Percentiles rank a stretch among this genome's conserved stretches.
Evolutionary conservation across 805 yeast genomes (phyloP).

Genomic region (Metschnikowia colocasiae): DNA sequence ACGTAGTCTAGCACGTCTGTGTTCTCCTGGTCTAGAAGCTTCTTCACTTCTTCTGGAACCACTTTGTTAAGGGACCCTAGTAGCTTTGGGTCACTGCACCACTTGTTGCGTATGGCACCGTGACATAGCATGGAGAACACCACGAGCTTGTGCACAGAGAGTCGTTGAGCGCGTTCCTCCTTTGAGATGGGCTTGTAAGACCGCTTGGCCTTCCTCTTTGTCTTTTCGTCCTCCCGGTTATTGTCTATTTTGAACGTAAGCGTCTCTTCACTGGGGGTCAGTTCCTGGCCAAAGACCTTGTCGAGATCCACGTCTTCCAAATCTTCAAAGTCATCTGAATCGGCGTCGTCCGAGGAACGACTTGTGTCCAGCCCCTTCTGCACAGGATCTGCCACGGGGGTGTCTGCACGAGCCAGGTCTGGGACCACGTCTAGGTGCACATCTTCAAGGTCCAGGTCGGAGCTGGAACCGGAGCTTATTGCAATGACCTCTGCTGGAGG

Average conservation of each 20-base stretch:
- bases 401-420: conserved; percentile 15
- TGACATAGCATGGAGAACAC: conserved; percentile 60
- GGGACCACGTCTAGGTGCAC: conserved; percentile 20
- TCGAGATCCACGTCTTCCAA: conserved; percentile 31
- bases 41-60: conserved; percentile 46
- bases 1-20: conserved; percentile 28
- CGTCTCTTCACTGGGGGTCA: conserved; percentile 7
- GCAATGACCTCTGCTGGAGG: conserved; percentile 7
- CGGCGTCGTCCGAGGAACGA: conserved; percentile 6
- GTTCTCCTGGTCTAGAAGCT: conserved; percentile 36
- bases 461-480: conserved; percentile 6
- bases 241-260: conserved; percentile 16
- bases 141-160: conserved; percentile 54
- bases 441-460: conserved; percentile 16
- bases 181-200: conserved; percentile 39
- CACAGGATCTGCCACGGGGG: not conserved
- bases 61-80: conserved; percentile 38
- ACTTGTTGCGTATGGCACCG: conserved; percentile 63
- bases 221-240: conserved; percentile 8
- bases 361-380: not conserved
- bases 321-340: conserved; percentile 35
- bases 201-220: conserved; percentile 20
- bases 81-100: conserved; percentile 59
- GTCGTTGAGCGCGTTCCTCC: conserved; percentile 55
- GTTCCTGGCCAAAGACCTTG: conserved; percentile 6